phyloP scores from a whole-genome alignment of 345 rosid genomes.

The Pistacia vera region DNA sequence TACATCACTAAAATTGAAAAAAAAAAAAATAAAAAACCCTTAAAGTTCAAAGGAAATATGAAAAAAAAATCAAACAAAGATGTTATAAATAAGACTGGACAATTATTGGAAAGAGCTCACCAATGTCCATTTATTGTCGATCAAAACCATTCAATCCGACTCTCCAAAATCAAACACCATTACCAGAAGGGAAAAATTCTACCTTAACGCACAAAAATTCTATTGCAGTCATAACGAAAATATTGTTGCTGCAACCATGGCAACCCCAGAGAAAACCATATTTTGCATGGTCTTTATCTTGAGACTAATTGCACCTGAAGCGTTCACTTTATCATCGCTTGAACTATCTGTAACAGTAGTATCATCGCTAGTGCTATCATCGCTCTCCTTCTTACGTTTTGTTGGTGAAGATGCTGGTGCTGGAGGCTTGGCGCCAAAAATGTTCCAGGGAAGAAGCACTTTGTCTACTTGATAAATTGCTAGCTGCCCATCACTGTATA shows the following conservation, averaged over 20 bases:
- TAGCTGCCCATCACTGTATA: conserved; percentile 37
- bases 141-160: conserved; percentile 2
- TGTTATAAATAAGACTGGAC: neutral
- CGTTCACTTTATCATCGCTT: neutral
- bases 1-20: too few species aligned
- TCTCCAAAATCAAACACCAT: conserved; percentile 7
- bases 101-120: conserved; percentile 17
- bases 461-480: conserved; percentile 46
- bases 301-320: neutral
- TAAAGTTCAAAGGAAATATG: neutral
- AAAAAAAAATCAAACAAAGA: neutral
- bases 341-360: conserved; percentile 21
- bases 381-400: conserved; percentile 31
- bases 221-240: conserved; percentile 16
- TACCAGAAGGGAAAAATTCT: neutral
- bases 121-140: neutral
- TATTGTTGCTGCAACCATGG: conserved; percentile 10
- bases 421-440: conserved; percentile 46
- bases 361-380: conserved; percentile 1
- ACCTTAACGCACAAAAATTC: neutral
- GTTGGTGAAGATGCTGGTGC: conserved; percentile 42
- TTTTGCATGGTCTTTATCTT: neutral
- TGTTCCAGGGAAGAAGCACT: conserved; percentile 43
- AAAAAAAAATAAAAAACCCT: neutral
- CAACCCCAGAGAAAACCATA: conserved; percentile 2